Evolutionary conservation across 192 early-diverging fungal species (phyloP).

Genomic region (Backusella australiensis): DNA sequence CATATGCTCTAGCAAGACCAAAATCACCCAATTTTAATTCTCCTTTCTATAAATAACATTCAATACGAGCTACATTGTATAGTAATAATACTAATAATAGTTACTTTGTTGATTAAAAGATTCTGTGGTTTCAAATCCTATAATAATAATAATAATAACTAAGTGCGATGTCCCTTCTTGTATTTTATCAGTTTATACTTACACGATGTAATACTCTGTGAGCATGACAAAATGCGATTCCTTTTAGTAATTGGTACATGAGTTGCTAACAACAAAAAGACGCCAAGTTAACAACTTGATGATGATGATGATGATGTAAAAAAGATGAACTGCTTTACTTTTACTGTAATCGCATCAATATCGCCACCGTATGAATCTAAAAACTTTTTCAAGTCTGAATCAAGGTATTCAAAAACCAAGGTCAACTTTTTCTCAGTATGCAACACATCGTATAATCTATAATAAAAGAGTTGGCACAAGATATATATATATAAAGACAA

Average conservation of each 20-base stretch:
- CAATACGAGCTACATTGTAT: not conserved
- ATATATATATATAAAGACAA: not conserved
- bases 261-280: constrained; percentile 62
- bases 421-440: constrained; percentile 98
- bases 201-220: constrained; percentile 94
- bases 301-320: not conserved
- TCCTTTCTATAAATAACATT: constrained; percentile 46
- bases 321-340: constrained; percentile 53
- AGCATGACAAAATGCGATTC: constrained; percentile 97
- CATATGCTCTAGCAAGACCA: constrained; percentile 95
- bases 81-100: not conserved
- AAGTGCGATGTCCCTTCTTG: not conserved
- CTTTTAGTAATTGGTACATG: constrained; percentile 96
- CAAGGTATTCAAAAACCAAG: constrained; percentile 98
- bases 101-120: constrained; percentile 89
- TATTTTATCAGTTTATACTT: constrained; percentile 10
- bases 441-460: constrained; percentile 90
- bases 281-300: not conserved
- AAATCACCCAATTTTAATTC: constrained; percentile 91
- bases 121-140: constrained; percentile 88
- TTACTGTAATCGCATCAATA: constrained; percentile 76
- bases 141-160: not conserved
- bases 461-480: constrained; percentile 15
- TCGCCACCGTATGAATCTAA: constrained; percentile 86
- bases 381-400: constrained; percentile 99